Evolutionary conservation across 306 rosid species (phyloP).

Genomic region (Cicer cuneatum): DNA sequence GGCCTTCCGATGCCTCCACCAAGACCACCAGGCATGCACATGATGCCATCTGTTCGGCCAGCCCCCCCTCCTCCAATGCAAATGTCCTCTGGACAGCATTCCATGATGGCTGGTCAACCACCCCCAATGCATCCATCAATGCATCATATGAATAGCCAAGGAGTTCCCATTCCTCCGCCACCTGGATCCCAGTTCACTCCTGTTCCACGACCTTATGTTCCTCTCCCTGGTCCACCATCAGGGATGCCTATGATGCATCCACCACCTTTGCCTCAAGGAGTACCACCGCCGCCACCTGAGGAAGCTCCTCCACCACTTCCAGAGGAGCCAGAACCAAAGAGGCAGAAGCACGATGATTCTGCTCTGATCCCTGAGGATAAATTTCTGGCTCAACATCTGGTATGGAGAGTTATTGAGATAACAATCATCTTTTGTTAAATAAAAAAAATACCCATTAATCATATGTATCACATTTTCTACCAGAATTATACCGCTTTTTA

Average conservation of each 20-base stretch:
- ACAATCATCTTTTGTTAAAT: slow-evolving; percentile 2
- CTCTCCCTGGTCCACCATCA: slow-evolving; percentile 64
- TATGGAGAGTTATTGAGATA: slow-evolving; percentile 41
- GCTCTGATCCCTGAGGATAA: slow-evolving; percentile 88
- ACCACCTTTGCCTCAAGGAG: slow-evolving; percentile 84
- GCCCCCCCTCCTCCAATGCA: slow-evolving; percentile 70
- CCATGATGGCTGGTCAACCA: slow-evolving; percentile 62
- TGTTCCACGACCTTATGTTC: slow-evolving; percentile 64
- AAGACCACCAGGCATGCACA: slow-evolving; percentile 65
- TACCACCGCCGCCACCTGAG: slow-evolving; percentile 91
- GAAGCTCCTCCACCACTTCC: slow-evolving; percentile 99
- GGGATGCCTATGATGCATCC: slow-evolving; percentile 83
- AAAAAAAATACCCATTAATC: neutral
- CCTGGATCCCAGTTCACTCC: slow-evolving; percentile 90
- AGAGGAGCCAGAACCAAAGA: slow-evolving; percentile 95
- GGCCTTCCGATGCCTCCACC: slow-evolving; percentile 68
- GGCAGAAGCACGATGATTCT: slow-evolving; percentile 85
- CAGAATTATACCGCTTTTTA: neutral
- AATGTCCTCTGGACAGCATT: slow-evolving; percentile 71
- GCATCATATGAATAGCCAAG: slow-evolving; percentile 57
- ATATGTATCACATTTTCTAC: neutral
- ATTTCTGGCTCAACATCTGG: slow-evolving; percentile 88
- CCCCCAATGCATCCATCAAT: slow-evolving; percentile 68
- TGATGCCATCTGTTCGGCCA: slow-evolving; percentile 71
- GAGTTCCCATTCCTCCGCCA: slow-evolving; percentile 74